phyloP scores from a whole-genome alignment of 1,284 basidiomycete genomes.

The Heterobasidion occidentale region DNA sequence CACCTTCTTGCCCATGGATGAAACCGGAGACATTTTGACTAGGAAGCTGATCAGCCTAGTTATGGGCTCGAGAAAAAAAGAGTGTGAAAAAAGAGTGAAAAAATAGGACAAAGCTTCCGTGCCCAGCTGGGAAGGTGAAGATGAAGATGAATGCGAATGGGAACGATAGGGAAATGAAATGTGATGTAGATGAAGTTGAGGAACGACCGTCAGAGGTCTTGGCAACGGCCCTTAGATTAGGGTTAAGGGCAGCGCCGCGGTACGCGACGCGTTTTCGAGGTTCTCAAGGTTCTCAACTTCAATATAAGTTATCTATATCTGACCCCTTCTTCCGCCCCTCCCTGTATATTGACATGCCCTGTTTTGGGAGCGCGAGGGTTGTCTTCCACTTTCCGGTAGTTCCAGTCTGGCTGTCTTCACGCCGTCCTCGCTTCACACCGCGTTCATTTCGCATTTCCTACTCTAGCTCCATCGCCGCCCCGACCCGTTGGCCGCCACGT shows the following conservation, averaged over 20 bases:
- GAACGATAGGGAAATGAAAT: too few relatives aligned
- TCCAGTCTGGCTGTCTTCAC: background rate
- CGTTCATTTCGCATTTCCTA: background rate
- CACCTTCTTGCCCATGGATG: background rate
- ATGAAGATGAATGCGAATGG: background rate
- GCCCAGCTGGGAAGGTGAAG: background rate
- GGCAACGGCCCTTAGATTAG: too few relatives aligned
- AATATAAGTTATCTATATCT: too few relatives aligned
- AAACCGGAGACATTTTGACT: background rate
- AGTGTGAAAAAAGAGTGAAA: background rate
- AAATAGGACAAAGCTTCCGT: background rate
- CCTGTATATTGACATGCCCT: too few relatives aligned
- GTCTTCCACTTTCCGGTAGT: background rate
- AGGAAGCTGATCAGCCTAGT: background rate
- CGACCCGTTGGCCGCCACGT: conserved; percentile 4
- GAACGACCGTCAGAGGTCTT: too few relatives aligned
- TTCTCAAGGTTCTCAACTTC: too few relatives aligned
- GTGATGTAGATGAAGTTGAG: too few relatives aligned
- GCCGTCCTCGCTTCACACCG: background rate
- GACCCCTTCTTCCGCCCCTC: too few relatives aligned
- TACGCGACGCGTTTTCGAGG: too few relatives aligned
- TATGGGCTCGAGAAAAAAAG: background rate
- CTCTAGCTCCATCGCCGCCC: background rate
- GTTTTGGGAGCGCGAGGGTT: background rate
- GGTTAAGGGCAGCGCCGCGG: too few relatives aligned